Evolutionary conservation across 345 rosid genomes (phyloP).

Genomic region (Gossypium rotundifolium): DNA sequence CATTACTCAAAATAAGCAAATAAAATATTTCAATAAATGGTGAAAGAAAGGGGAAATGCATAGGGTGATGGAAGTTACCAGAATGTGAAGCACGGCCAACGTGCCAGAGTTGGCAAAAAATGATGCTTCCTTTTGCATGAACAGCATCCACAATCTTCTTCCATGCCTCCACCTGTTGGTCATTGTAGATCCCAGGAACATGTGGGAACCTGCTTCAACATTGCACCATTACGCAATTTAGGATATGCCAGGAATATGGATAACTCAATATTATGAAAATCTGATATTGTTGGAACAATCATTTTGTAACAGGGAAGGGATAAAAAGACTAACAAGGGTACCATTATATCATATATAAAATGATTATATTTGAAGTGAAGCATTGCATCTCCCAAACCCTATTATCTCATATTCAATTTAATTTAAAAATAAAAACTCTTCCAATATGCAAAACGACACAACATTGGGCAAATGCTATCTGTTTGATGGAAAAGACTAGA

Average conservation of each 20-base stretch:
- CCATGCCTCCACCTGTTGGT: constrained; percentile 89
- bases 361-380: neutral
- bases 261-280: neutral
- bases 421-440: no score
- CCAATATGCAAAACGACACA: no score
- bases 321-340: neutral
- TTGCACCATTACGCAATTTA: neutral
- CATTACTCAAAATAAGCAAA: neutral
- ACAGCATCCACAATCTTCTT: constrained; percentile 65
- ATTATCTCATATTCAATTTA: no score
- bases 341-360: neutral
- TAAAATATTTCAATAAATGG: neutral
- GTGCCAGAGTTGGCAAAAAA: constrained; percentile 87
- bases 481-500: neutral
- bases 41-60: neutral
- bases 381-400: no score
- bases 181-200: constrained; percentile 77
- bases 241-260: neutral
- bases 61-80: constrained; percentile 22
- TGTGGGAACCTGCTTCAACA: constrained; percentile 55
- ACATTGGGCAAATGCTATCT: neutral
- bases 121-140: constrained; percentile 69
- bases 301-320: neutral
- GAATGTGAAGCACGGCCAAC: constrained; percentile 84
- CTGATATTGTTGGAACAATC: neutral